Base-by-base conservation (phyloP, 2,329 filamentous ascomycete species). In the Microcyclospora tardicrescens region DNA sequence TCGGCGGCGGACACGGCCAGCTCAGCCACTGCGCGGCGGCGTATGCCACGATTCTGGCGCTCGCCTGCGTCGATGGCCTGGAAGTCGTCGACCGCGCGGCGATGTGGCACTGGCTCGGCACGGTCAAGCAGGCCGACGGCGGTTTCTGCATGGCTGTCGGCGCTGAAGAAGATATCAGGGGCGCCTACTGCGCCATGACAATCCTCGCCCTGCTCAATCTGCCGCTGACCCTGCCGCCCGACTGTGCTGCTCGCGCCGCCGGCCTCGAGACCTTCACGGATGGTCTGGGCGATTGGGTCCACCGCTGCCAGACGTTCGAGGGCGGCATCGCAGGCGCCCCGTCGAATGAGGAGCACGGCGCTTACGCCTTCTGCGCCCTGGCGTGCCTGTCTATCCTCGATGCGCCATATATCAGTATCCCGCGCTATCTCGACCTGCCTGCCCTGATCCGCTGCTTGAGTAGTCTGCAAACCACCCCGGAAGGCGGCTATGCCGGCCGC, bases 291-390 rank as follows among this genome's bases (percentile, higher is more conserved):
- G 77, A 85, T 53, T 95, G 87, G 71, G 71, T 96, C 35, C 75
- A 77, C 33, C 69, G 73, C 63, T 95, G 89, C 81, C 89, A 96
- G 71, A 93, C 84, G 10, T 95, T 81, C 61, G 91, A 98, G 66
- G 91, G 91, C 47, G 91, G 91, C 35, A 86, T 98, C 50, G 87
- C 84, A 47, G 81, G 77, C 40, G 79, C 81, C 46, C 91, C 87
- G 37, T 81, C 80, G 43, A 79, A 81, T 46, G 91, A 98, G 69
- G 91, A 89, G 39, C 91, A 98, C 63, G 91, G 91, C 44, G 91
- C 85, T 47, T 98, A 96, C 65, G 84, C 89, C 16, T 96, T 96
- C 63, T 95, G 89, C 63, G 87, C 84, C 40, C 67, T 98, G 42
- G 91, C 81, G 39, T 93, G 84, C 61, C 73, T 98, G 39, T 81